Evolutionary conservation across 192 early-diverging fungal genomes (phyloP), one percentile per base, ranked within the genome.

Genomic region (Backusella sp.): DNA sequence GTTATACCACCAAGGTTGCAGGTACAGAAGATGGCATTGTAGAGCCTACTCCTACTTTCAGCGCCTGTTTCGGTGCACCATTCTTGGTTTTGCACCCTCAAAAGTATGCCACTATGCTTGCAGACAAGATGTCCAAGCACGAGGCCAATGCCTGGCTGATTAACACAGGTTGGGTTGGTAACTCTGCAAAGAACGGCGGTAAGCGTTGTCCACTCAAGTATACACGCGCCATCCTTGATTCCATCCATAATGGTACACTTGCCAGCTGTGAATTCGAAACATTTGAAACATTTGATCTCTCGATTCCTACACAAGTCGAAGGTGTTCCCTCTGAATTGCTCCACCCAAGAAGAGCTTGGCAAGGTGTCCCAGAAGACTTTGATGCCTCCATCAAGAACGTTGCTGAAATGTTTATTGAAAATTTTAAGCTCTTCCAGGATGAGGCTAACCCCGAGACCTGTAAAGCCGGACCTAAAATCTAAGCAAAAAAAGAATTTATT

Each of bases 121-220:
- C 97, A 4, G 91, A 94, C 37, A 97, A 96, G 90, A 97, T 99
- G 88, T 84, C 91, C 17, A 59, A 81, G 68, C 92, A 99, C 87
- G 86, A 88, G 78, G 93, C 92, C 66, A 85, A 93, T 84, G 96
- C 93, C 49, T 98, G 95, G 95, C 85, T 93, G 72, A 92, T 97
- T 89, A 98, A 97, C 90, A 97, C 96, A 67, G 96, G 95, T 75
- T 97, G 94, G 97, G 95, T 89, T 82, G 96, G 97, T 84, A 96
- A 96, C 72, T 90, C 90, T 52, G 95, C 96, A 84, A 95, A 94
- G 72, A 81, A 84, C 30, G 67, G 35, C 19, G 97, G 94, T 69
- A 91, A 95, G 87, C 93, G 97, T 37, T 95, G 96, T 73, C 86
- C 95, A 32, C 91, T 98, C 77, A 97, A 95, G 88, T 97, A 98